These are phyloP conservation scores for Penicillium sp. DNA, from an alignment of 2,329 filamentous ascomycete genomes.

Conservation along the genomic window DNA sequence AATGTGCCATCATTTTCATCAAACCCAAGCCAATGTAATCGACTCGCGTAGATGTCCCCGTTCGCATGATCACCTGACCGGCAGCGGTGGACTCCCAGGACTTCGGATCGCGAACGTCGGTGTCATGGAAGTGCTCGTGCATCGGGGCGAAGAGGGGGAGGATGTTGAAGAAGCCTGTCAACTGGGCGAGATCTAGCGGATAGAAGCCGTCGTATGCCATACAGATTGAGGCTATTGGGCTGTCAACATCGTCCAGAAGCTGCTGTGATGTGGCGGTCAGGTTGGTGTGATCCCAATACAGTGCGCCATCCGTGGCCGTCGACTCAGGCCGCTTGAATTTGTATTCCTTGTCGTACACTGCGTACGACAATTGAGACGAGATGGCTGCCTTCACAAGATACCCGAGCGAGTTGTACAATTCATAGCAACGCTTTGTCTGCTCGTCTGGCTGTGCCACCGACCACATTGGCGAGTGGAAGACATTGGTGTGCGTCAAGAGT, in stretches of 20 bases:
- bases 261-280: conserved; percentile 12
- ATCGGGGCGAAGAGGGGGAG: conserved; percentile 14
- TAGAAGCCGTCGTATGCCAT: conserved; percentile 31
- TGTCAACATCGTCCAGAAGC: conserved; percentile 32
- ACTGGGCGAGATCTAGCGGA: conserved; percentile 14
- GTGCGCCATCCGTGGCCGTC: conserved; percentile 18
- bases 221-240: conserved; percentile 36
- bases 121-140: conserved; percentile 13
- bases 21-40: conserved; percentile 32
- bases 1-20: conserved; percentile 33
- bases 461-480: conserved; percentile 20
- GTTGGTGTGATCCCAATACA: conserved; percentile 18
- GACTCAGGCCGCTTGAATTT: conserved; percentile 31
- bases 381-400: conserved; percentile 35
- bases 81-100: conserved; percentile 26
- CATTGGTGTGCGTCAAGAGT: conserved; percentile 17
- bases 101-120: conserved; percentile 19
- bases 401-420: conserved; percentile 4
- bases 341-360: conserved; percentile 39
- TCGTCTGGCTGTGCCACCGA: conserved; percentile 14
- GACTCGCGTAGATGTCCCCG: conserved; percentile 32
- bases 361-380: conserved; percentile 31
- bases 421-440: conserved; percentile 10
- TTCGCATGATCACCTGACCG: conserved; percentile 32
- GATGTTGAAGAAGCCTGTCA: conserved; percentile 20